These are phyloP conservation scores for Jasminum sambac DNA, from an alignment of 257 asterid genomes.

Conservation along the genomic window DNA sequence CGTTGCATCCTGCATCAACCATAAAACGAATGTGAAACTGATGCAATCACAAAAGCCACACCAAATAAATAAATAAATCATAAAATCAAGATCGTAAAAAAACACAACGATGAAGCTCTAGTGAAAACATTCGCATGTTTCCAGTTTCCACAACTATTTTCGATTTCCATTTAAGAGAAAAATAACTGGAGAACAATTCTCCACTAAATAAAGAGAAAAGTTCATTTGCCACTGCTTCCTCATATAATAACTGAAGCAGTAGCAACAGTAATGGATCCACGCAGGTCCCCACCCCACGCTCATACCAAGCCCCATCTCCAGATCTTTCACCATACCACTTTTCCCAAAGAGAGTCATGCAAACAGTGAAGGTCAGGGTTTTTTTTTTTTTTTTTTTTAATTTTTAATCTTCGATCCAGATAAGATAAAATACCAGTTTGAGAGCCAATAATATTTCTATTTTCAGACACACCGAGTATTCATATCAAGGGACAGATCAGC, in stretches of 20 bases:
- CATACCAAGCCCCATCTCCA: neutral
- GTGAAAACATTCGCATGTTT: neutral
- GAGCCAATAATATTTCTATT: neutral
- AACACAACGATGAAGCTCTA: neutral
- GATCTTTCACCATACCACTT: neutral
- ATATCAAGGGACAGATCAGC: neutral
- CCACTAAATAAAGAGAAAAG: neutral
- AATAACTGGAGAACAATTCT: neutral
- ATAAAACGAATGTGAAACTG: constrained; percentile 17
- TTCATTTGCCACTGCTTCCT: neutral
- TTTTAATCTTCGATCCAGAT: no score
- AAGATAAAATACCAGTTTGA: neutral
- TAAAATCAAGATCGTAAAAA: neutral
- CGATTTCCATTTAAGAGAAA: neutral
- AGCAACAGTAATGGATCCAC: neutral
- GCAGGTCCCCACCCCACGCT: neutral
- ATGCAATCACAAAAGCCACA: constrained; percentile 10
- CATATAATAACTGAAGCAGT: neutral
- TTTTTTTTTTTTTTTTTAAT: neutral
- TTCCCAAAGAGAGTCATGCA: neutral
- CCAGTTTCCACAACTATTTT: neutral
- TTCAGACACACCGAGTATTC: neutral
- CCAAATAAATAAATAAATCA: neutral
- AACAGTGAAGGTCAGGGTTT: neutral
- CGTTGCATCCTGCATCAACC: constrained; percentile 67